Percentiles rank a stretch among this genome's conserved stretches.
Evolutionary conservation across 371 early-diverging fungal species (phyloP).

Genomic region (Rhizopus delemar): DNA sequence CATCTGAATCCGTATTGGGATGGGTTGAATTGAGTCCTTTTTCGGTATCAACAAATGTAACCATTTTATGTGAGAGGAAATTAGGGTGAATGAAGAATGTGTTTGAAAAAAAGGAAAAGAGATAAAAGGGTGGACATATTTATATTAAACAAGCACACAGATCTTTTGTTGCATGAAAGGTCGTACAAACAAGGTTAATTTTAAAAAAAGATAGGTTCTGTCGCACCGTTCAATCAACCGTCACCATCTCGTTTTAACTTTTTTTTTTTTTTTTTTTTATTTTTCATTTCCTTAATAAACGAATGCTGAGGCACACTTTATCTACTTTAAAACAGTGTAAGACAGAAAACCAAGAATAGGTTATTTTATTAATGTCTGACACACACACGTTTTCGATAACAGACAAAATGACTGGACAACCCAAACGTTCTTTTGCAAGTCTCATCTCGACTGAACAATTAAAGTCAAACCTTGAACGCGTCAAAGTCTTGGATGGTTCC

Average conservation of each 20-base stretch:
- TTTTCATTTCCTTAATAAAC: constrained; percentile 1
- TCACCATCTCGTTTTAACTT: neutral
- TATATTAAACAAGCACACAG: too few species aligned
- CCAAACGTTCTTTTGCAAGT: constrained; percentile 25
- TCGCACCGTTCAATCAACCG: neutral
- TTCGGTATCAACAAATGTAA: neutral
- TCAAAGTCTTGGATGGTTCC: constrained; percentile 84
- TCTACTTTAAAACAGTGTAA: constrained; percentile 3
- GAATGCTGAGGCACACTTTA: neutral
- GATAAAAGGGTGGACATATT: neutral
- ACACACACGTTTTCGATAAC: neutral
- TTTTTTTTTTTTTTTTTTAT: neutral
- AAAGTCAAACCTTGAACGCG: constrained; percentile 32
- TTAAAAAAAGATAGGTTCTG: neutral
- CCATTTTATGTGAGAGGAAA: neutral
- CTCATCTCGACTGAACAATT: constrained; percentile 33
- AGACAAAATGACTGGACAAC: constrained; percentile 5
- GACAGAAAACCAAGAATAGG: neutral
- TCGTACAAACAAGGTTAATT: neutral
- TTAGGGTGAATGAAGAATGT: neutral
- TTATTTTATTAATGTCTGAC: neutral
- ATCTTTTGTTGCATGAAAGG: neutral
- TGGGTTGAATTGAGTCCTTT: neutral
- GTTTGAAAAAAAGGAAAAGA: neutral
- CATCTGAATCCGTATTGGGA: neutral